Evolutionary conservation across 1,139 yeast genomes (phyloP), one percentile per base, ranked within the genome.

Genomic region (Protomyces arabidopsidicola): DNA sequence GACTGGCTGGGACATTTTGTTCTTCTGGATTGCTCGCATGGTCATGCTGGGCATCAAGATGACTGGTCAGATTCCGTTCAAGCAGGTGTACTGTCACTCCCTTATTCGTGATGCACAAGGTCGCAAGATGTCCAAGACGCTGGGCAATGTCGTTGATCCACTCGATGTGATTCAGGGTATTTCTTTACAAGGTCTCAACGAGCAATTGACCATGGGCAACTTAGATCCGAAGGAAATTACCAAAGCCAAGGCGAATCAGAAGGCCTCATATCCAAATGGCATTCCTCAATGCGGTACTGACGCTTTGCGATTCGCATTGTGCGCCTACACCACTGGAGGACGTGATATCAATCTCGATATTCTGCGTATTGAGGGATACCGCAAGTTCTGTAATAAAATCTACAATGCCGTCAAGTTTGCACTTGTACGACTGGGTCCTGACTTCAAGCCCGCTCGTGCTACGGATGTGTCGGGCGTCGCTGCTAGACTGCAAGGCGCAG

Each of bases 261-360:
- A 83, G 73, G 80, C 84, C 71, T 86, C 96, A 20, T 93, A 90
- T 81, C 98, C 98, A 69, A 86, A 86, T 71, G 98, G 98, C 79
- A 91, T 93, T 71, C 98, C 98, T 65, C 97, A 93, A 79, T 93
- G 98, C 83, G 98, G 98, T 81, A 91, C 98, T 63, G 98, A 93
- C 77, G 98, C 98, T 53, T 81, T 93, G 79, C 86, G 98, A 80
- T 93, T 93, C 75, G 98, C 98, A 31, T 83, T 93, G 70, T 93
- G 98, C 84, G 97, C 98, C 64, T 93, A 93, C 81, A 87, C 97
- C 60, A 91, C 98, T 65, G 98, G 98, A 79, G 98, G 97, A 72
- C 87, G 98, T 79, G 98, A 93, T 74, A 93, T 93, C 76, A 93
- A 93, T 79, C 83, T 93, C 75, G 98, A 93, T 75, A 90, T 93